Evolutionary conservation across 2,329 filamentous ascomycete genomes (phyloP), one percentile per base, ranked within the genome.

Genomic region (Fusarium annulatum): DNA sequence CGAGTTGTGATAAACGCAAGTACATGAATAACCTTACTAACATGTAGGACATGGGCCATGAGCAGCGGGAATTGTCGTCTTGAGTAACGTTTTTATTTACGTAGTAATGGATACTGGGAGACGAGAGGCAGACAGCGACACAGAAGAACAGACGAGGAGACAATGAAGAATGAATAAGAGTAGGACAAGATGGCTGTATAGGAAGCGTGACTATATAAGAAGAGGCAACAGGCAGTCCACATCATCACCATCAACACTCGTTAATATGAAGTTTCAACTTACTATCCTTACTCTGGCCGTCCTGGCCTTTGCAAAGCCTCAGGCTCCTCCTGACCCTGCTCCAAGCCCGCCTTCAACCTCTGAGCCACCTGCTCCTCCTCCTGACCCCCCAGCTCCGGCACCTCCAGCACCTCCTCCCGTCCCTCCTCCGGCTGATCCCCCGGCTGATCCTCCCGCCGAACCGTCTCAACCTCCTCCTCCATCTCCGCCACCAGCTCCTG

Each of bases 211-310:
- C 9, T 28, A 38, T 56, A 68, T 63, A 68, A 68, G 65, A 55
- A 41, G 16, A 38, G 43, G 5, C 33, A 23, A 12, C 3, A 16
- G 18, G 12, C 15, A 52, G 26, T 28, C 38, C n/a, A 51, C 6
- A 49, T 39, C 43, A 55, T 30, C 57, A 45, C 42, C 59, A 39
- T 34, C 61, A 53, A 61, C 57, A 42, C 53, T 63, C 42, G 45
- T 55, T 49, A 75, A 34, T 33, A 82, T 82, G 80, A 80, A 77
- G 67, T 28, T 78, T n/a, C 48, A 74, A 28, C 39, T 77, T 6
- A 56, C 65, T 15, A 42, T 80, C 23, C 41, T 78, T 21, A 59
- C 67, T 12, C 48, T 81, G 52, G 69, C 67, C n/a, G 57, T 67
- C n/a, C 21, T 80, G 18, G 76, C 67, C 52, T 33, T 74, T 58